These are phyloP conservation scores for Coniochaeta sp. DNA, from an alignment of 2,329 filamentous ascomycete species.

Conservation along the genomic window DNA sequence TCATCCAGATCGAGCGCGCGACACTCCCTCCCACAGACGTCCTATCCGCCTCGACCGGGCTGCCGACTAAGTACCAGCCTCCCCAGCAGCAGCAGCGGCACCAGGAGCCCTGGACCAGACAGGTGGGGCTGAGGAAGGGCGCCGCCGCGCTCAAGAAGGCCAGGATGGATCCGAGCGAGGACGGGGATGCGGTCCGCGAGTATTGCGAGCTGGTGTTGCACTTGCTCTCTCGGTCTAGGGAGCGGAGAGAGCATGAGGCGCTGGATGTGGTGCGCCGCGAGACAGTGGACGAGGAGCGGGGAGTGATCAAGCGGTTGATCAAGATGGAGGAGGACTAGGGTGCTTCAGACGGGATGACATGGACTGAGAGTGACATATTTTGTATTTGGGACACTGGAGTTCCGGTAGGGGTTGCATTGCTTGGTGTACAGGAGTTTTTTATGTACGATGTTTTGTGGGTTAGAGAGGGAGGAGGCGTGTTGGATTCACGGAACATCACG, in stretches of 20 bases:
- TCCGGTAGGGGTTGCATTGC: slow-evolving; percentile 16
- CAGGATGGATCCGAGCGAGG: slow-evolving; percentile 40
- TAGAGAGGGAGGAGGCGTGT: no score
- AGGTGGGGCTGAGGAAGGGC: slow-evolving; percentile 49
- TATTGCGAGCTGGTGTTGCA: slow-evolving; percentile 50
- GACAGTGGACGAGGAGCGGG: slow-evolving; percentile 36
- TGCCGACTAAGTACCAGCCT: slow-evolving; percentile 12
- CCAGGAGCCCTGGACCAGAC: slow-evolving; percentile 44
- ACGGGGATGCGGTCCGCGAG: slow-evolving; percentile 52
- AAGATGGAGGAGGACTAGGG: slow-evolving; percentile 31
- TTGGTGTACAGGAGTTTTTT: background rate
- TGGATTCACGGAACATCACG: no score
- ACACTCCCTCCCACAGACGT: slow-evolving; percentile 34
- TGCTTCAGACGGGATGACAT: no score
- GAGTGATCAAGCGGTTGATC: slow-evolving; percentile 41
- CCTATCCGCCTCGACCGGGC: slow-evolving; percentile 4
- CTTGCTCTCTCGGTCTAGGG: slow-evolving; percentile 28
- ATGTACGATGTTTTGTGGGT: no score
- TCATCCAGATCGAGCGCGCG: slow-evolving; percentile 40
- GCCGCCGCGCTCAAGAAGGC: slow-evolving; percentile 44
- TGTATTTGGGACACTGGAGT: background rate
- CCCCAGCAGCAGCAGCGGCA: slow-evolving; percentile 19
- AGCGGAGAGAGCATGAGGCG: slow-evolving; percentile 15
- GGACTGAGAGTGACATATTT: no score
- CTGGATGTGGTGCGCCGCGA: slow-evolving; percentile 31